A percentile compares a stretch with the other conserved stretches of the same genome.
Conservation (phyloP, 2,329 filamentous ascomycete species). For the Paraphaeosphaeria minitans region DNA sequence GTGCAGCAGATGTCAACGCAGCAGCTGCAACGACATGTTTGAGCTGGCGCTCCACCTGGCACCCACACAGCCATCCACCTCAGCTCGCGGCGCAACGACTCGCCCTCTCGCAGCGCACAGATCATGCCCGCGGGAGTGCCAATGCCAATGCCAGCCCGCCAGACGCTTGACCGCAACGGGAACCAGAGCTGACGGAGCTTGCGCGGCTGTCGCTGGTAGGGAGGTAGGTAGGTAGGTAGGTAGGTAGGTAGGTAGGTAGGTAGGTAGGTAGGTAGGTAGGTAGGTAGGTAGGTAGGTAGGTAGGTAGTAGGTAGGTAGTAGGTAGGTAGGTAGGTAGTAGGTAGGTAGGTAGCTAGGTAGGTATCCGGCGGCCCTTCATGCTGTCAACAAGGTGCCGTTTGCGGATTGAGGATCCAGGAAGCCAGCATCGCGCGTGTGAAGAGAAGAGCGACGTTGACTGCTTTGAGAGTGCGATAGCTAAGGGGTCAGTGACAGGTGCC, state of each 20-base stretch:
- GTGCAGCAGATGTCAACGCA: neutral
- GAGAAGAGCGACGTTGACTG: neutral
- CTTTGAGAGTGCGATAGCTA: neutral
- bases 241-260: no score
- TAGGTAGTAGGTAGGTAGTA: no score
- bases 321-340: no score
- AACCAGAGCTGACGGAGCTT: slow-evolving; percentile 8
- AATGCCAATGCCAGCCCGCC: slow-evolving; percentile 4
- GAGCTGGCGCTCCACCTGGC: slow-evolving; percentile 7
- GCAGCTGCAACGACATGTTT: slow-evolving; percentile 5
- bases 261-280: no score
- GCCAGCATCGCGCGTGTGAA: neutral
- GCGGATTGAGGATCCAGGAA: neutral
- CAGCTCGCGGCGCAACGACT: slow-evolving; percentile 8
- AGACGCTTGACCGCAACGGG: slow-evolving; percentile 9
- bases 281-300: no score
- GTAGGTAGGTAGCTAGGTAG: no score
- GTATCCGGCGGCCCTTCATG: neutral
- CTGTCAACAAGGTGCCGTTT: slow-evolving; percentile 1
- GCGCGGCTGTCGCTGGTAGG: slow-evolving; percentile 7
- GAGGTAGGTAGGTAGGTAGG: no score
- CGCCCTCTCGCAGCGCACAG: slow-evolving; percentile 2
- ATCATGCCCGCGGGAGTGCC: slow-evolving; percentile 10
- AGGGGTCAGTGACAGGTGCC: neutral
- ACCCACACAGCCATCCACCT: slow-evolving; percentile 11